Conservation (phyloP, 805 yeast genomes). For the Candida tammaniensis region DNA sequence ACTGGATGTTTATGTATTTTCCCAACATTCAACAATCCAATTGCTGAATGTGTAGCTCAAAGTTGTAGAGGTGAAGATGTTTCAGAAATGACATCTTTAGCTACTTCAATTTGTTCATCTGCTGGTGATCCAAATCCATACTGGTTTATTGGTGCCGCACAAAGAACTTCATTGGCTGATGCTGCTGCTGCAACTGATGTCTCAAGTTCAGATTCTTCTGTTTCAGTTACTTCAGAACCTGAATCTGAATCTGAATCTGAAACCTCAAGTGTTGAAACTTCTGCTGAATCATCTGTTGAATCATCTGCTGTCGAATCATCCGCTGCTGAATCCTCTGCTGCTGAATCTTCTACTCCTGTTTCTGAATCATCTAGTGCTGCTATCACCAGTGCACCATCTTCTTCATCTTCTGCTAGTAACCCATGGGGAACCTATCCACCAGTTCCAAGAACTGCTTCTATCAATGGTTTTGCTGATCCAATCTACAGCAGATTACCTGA, state of each 20-base stretch:
- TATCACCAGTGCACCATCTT: slow-evolving; percentile 16
- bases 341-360: neutral
- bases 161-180: slow-evolving; percentile 19
- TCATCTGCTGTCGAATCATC: neutral
- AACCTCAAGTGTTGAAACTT: neutral
- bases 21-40: slow-evolving; percentile 25
- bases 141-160: slow-evolving; percentile 40
- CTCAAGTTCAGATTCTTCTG: neutral
- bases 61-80: slow-evolving; percentile 35
- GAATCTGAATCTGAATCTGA: too few species aligned
- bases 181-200: slow-evolving; percentile 21
- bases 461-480: slow-evolving; percentile 48
- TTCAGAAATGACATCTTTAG: slow-evolving; percentile 23
- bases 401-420: slow-evolving; percentile 12
- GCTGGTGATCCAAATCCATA: slow-evolving; percentile 23
- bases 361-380: slow-evolving; percentile 25
- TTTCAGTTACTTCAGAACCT: neutral
- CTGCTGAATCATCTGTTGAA: neutral
- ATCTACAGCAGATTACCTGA: slow-evolving; percentile 32
- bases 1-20: slow-evolving; percentile 45
- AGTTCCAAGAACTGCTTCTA: slow-evolving; percentile 42
- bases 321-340: neutral
- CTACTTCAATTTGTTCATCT: slow-evolving; percentile 32
- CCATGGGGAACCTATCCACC: slow-evolving; percentile 42
- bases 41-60: slow-evolving; percentile 37